Evolutionary conservation across 495 filamentous ascomycete genomes (phyloP).

Genomic region (Penicillium herquei): DNA sequence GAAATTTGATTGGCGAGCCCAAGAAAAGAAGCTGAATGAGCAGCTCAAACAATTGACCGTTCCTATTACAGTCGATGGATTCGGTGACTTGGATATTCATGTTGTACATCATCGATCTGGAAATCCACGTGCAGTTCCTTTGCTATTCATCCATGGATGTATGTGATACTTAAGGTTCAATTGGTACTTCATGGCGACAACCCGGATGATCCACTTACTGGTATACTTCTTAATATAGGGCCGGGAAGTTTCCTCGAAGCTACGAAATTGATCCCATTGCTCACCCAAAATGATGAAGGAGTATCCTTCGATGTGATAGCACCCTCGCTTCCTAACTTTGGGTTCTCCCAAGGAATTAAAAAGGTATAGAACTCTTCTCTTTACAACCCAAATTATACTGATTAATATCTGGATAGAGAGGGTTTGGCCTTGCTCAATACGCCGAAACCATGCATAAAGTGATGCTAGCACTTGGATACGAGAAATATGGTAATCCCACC

Average conservation of each 20-base stretch:
- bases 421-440: slow-evolving; percentile 43
- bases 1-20: slow-evolving; percentile 48
- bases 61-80: slow-evolving; percentile 30
- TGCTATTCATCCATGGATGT: slow-evolving; percentile 65
- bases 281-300: slow-evolving; percentile 44
- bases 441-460: slow-evolving; percentile 43
- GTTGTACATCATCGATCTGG: slow-evolving; percentile 54
- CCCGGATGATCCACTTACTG: neutral
- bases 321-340: slow-evolving; percentile 71
- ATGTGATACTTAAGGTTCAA: slow-evolving; percentile 7
- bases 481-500: slow-evolving; percentile 36
- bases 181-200: neutral
- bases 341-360: slow-evolving; percentile 57
- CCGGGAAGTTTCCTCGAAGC: slow-evolving; percentile 71
- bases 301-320: slow-evolving; percentile 68
- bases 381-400: neutral
- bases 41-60: slow-evolving; percentile 39
- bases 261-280: slow-evolving; percentile 57
- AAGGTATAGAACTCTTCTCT: slow-evolving; percentile 30
- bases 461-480: slow-evolving; percentile 44
- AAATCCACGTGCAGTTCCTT: slow-evolving; percentile 50
- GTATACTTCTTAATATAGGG: slow-evolving; percentile 35
- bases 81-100: slow-evolving; percentile 45
- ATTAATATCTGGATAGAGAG: slow-evolving; percentile 24
- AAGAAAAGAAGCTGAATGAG: slow-evolving; percentile 41